A percentile compares a stretch with the other conserved stretches of the same genome.
These are phyloP conservation scores for Mycosphaerella sp. DNA, from an alignment of 2,329 filamentous ascomycete species.

Conservation along the genomic window DNA sequence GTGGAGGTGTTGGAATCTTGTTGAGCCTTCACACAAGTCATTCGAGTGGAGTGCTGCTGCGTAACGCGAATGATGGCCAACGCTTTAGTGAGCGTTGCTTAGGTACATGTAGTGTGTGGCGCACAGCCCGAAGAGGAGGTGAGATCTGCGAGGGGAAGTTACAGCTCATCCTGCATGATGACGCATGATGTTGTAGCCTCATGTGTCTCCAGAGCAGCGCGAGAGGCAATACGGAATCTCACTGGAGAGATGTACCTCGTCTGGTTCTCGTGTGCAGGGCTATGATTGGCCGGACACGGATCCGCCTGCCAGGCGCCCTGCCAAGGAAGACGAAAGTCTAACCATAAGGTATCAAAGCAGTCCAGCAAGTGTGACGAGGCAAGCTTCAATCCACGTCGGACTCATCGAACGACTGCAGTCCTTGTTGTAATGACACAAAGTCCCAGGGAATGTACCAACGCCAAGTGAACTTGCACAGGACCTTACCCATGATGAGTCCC, in stretches of 20 bases:
- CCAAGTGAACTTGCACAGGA: slow-evolving; percentile 46
- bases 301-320: neutral
- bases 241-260: neutral
- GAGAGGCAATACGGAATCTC: neutral
- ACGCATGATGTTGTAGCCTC: neutral
- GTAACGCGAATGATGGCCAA: neutral
- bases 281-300: neutral
- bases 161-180: slow-evolving; percentile 2
- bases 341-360: neutral
- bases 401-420: slow-evolving; percentile 16
- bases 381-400: slow-evolving; percentile 12
- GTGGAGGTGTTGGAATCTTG: neutral
- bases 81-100: neutral
- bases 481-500: slow-evolving; percentile 76
- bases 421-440: slow-evolving; percentile 12
- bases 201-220: neutral
- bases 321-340: neutral
- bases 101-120: neutral
- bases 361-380: neutral
- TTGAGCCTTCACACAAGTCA: neutral
- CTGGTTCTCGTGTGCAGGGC: neutral
- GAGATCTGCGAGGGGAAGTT: neutral
- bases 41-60: neutral
- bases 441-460: slow-evolving; percentile 7
- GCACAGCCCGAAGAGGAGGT: neutral